Evolutionary conservation across 164 flowering plant species (phyloP).

Genomic region (Malania oleifera): DNA sequence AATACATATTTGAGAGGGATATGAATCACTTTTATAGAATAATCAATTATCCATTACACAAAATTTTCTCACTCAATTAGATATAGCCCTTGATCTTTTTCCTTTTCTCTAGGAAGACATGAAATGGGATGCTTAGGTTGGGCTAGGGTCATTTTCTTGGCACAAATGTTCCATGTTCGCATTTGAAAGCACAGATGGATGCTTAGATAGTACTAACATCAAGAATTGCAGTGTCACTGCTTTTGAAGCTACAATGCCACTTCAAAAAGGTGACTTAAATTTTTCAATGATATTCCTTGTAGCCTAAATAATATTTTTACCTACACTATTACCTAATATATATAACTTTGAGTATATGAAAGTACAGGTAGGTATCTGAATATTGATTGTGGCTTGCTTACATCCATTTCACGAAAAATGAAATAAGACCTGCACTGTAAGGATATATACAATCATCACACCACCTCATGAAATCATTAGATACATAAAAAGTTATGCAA

Average conservation of each 20-base stretch:
- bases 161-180: not conserved
- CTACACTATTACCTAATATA: constrained; percentile 66
- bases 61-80: too few species aligned
- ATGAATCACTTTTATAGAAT: too few species aligned
- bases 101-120: not conserved
- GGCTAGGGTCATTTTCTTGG: not conserved
- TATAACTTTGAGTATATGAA: constrained; percentile 81
- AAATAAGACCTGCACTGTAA: constrained; percentile 93
- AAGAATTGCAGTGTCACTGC: not conserved
- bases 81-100: too few species aligned
- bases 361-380: constrained; percentile 80
- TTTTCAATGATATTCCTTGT: not conserved
- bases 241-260: not conserved
- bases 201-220: not conserved
- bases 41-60: too few species aligned
- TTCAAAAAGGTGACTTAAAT: not conserved
- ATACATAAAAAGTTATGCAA: too few species aligned
- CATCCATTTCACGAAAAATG: constrained; percentile 90
- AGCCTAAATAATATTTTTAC: not conserved
- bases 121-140: not conserved
- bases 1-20: too few species aligned
- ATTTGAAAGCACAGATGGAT: not conserved
- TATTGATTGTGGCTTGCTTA: constrained; percentile 44
- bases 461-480: not conserved
- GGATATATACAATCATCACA: constrained; percentile 11